These are phyloP conservation scores for Blastomyces gilchristii DNA, from an alignment of 2,329 filamentous ascomycete genomes.

Conservation along the genomic window DNA sequence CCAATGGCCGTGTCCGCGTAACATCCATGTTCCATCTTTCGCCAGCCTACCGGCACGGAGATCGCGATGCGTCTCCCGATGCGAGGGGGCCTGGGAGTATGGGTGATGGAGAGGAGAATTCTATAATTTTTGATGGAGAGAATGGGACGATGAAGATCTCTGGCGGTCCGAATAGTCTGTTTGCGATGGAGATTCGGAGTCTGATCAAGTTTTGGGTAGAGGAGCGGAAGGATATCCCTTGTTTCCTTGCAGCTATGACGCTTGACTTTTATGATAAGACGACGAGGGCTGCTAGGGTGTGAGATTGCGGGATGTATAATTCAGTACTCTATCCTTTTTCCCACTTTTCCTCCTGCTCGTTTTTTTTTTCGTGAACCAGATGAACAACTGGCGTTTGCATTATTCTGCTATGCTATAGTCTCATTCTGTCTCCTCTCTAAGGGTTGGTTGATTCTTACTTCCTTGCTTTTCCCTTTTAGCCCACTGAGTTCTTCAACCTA, in stretches of 20 bases:
- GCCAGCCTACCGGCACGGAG: slow-evolving; percentile 34
- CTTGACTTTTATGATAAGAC: slow-evolving; percentile 77
- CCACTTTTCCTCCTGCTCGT: neutral
- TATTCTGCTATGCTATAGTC: no score
- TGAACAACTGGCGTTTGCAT: neutral
- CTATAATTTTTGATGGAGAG: slow-evolving; percentile 78
- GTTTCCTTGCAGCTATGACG: slow-evolving; percentile 82
- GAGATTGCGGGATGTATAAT: neutral
- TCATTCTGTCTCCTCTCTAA: neutral
- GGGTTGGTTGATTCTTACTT: neutral
- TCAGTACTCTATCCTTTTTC: neutral
- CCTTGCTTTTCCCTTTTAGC: neutral
- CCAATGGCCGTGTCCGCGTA: slow-evolving; percentile 91
- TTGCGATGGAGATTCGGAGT: slow-evolving; percentile 73
- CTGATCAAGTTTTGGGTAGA: slow-evolving; percentile 94
- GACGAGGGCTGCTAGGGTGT: slow-evolving; percentile 29
- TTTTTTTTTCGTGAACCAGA: neutral
- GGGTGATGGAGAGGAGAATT: slow-evolving; percentile 43
- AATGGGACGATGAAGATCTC: slow-evolving; percentile 96
- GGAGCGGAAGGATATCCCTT: slow-evolving; percentile 84
- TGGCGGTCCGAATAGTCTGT: slow-evolving; percentile 75
- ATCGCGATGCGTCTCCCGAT: slow-evolving; percentile 51
- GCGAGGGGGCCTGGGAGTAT: slow-evolving; percentile 32
- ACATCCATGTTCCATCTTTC: slow-evolving; percentile 75
- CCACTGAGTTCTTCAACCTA: neutral